Percentiles rank a stretch among this genome's conserved stretches.
phyloP scores from a whole-genome alignment of 371 early-diverging fungal species.

The Cokeromyces recurvatus region DNA sequence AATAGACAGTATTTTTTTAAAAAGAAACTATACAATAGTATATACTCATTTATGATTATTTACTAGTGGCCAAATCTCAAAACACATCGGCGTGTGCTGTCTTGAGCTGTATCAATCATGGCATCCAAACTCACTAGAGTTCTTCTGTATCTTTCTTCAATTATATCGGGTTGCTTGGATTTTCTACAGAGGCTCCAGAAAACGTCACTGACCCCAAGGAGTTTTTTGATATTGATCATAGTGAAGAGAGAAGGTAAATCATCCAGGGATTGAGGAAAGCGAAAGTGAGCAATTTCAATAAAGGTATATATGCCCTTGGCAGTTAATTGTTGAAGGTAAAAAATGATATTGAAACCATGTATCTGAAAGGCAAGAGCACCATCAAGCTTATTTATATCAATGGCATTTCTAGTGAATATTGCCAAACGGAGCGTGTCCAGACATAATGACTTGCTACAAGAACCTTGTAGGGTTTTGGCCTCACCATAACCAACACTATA shows the following conservation, averaged over 20 bases:
- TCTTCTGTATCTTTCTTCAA: conserved; percentile 17
- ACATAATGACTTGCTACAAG: conserved; percentile 2
- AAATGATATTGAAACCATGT: conserved; percentile 20
- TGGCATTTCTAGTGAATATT: conserved; percentile 24
- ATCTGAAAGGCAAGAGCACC: conserved; percentile 25
- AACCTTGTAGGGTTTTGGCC: conserved; percentile 10
- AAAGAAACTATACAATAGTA: conserved; percentile 13
- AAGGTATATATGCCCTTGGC: conserved; percentile 23
- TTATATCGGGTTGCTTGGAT: conserved; percentile 16
- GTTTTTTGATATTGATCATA: conserved; percentile 17
- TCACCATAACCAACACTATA: conserved; percentile 7
- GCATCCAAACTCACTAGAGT: conserved; percentile 16
- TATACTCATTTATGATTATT: conserved; percentile 7
- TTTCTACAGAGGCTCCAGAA: conserved; percentile 23
- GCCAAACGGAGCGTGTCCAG: conserved; percentile 15
- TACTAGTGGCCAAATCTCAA: conserved; percentile 13
- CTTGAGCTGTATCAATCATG: conserved; percentile 20
- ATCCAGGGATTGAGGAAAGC: conserved; percentile 21
- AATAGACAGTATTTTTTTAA: conserved; percentile 10
- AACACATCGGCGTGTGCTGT: conserved; percentile 18
- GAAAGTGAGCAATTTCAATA: conserved; percentile 24
- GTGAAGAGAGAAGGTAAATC: conserved; percentile 20
- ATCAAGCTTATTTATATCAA: conserved; percentile 22
- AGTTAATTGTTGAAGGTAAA: conserved; percentile 15
- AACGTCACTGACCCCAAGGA: conserved; percentile 17